phyloP scores from a whole-genome alignment of 2,329 filamentous ascomycete genomes.

The Hysterium pulicare region DNA sequence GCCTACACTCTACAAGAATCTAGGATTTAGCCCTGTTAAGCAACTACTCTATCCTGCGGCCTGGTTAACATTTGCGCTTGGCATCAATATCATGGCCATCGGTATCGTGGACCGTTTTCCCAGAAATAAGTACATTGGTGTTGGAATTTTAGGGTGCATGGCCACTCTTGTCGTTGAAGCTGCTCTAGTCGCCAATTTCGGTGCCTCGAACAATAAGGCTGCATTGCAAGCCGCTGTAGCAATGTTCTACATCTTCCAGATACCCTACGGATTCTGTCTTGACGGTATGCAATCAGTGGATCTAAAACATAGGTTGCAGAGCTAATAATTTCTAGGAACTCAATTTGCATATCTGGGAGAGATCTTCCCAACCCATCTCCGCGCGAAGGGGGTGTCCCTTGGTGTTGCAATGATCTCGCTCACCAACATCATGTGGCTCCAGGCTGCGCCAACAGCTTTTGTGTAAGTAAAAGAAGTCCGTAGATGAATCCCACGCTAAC shows the following conservation, averaged over 20 bases:
- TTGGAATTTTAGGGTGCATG: constrained; percentile 22
- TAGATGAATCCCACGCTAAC: not conserved
- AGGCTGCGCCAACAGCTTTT: constrained; percentile 45
- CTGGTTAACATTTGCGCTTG: constrained; percentile 25
- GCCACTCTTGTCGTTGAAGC: constrained; percentile 43
- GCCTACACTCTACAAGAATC: constrained; percentile 24
- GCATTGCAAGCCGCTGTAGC: constrained; percentile 44
- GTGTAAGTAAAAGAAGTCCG: not conserved
- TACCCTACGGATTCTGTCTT: constrained; percentile 52
- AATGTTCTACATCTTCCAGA: constrained; percentile 47
- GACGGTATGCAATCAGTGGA: constrained; percentile 22
- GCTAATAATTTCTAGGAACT: constrained; percentile 41
- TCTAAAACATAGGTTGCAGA: not conserved
- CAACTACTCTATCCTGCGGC: constrained; percentile 26
- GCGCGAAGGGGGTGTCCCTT: constrained; percentile 41
- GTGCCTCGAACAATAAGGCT: constrained; percentile 19
- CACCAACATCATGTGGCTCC: constrained; percentile 49
- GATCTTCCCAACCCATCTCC: constrained; percentile 45
- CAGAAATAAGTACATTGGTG: constrained; percentile 15
- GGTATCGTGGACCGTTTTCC: constrained; percentile 20
- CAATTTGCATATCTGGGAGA: constrained; percentile 51
- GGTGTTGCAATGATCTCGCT: constrained; percentile 19
- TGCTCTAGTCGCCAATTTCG: constrained; percentile 41
- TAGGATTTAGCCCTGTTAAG: constrained; percentile 22
- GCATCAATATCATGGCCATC: constrained; percentile 21